Evolutionary conservation across 179 eudicot genomes (phyloP).

Genomic region (Amaranthus tricolor): DNA sequence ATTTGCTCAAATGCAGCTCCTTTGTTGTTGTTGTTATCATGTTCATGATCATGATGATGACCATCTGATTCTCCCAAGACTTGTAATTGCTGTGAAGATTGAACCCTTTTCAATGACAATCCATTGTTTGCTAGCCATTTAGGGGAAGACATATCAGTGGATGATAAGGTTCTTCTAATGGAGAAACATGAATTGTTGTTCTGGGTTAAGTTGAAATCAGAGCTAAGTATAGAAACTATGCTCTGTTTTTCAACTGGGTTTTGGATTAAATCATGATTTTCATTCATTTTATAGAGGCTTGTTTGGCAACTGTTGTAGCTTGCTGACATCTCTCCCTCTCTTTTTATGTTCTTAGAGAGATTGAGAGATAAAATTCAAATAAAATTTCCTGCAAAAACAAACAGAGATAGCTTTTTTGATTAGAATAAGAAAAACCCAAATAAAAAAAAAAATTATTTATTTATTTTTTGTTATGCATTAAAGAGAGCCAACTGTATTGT

Average conservation of each 20-base stretch:
- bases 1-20: conserved; percentile 33
- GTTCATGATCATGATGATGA: too few species aligned
- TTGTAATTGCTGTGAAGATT: conserved; percentile 23
- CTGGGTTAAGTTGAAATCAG: not conserved
- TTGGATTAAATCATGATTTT: not conserved
- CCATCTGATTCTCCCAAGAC: conserved; percentile 12
- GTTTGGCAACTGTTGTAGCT: conserved; percentile 15
- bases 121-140: conserved; percentile 18
- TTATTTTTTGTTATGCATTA: not conserved
- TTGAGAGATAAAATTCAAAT: not conserved
- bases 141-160: conserved; percentile 34
- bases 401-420: conserved; percentile 2
- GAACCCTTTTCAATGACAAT: conserved; percentile 19
- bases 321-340: conserved; percentile 18
- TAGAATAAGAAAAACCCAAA: not conserved
- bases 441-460: not conserved
- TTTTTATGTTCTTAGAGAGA: conserved; percentile 2
- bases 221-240: conserved; percentile 14
- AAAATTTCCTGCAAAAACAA: conserved; percentile 21
- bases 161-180: conserved; percentile 27
- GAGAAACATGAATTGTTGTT: not conserved
- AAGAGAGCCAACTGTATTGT: conserved; percentile 30
- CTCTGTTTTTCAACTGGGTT: conserved; percentile 17
- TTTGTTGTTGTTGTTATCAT: not conserved
- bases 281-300: conserved; percentile 25